Percentiles rank a stretch among this genome's conserved stretches.
phyloP scores from a whole-genome alignment of 805 yeast genomes.

The Candida takata region DNA sequence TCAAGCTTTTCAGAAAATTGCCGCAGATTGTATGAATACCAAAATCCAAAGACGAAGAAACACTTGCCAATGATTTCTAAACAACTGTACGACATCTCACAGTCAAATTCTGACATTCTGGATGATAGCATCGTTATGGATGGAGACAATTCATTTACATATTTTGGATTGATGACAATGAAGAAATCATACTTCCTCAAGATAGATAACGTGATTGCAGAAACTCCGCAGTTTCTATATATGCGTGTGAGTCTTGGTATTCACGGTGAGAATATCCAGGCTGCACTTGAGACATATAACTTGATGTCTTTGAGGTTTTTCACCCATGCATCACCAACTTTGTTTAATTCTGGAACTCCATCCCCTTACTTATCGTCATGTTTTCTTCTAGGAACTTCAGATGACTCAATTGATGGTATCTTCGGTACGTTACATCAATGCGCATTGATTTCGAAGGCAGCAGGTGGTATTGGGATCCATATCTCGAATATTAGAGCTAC shows the following conservation, averaged over 20 bases:
- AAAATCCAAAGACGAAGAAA: conserved; percentile 70
- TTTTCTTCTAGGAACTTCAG: conserved; percentile 83
- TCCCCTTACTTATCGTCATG: conserved; percentile 85
- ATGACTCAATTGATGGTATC: conserved; percentile 93
- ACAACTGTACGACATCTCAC: conserved; percentile 54
- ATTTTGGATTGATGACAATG: conserved; percentile 86
- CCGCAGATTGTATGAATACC: conserved; percentile 63
- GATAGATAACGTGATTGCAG: conserved; percentile 57
- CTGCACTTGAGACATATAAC: conserved; percentile 76
- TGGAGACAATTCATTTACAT: conserved; percentile 72
- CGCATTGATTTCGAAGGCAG: conserved; percentile 87
- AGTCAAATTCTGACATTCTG: conserved; percentile 54
- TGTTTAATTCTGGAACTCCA: conserved; percentile 90
- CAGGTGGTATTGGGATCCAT: conserved; percentile 94
- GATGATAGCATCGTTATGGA: conserved; percentile 68
- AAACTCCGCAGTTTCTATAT: conserved; percentile 86
- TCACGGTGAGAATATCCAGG: conserved; percentile 61
- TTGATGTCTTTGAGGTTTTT: conserved; percentile 82
- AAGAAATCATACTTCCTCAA: conserved; percentile 78
- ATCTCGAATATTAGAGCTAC: conserved; percentile 80
- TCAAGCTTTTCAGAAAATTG: conserved; percentile 75
- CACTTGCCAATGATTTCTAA: conserved; percentile 58
- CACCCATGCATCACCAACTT: conserved; percentile 95
- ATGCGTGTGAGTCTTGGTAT: conserved; percentile 93
- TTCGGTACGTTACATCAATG: conserved; percentile 82